Conservation (phyloP, 139 green algal species). For the Chlorella sp. region DNA sequence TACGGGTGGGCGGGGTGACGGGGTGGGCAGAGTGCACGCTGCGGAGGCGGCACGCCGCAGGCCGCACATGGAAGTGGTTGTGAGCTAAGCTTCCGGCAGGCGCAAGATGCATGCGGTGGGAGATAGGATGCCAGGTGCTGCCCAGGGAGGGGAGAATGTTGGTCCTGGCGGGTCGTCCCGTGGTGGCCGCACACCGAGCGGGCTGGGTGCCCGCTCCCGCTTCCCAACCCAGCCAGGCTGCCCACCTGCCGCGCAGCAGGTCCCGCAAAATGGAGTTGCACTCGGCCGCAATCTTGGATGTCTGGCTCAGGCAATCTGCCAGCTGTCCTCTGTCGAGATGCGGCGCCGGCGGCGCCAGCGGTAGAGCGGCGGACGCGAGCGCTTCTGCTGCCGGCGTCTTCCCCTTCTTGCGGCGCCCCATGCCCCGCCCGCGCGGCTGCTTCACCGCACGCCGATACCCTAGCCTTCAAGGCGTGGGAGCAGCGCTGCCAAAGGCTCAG, state of each 20-base stretch:
- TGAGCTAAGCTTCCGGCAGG: not conserved
- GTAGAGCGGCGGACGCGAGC: not conserved
- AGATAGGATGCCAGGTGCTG: no score
- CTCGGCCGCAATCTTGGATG: conserved; percentile 46
- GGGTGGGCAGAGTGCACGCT: no score
- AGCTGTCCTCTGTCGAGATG: conserved; percentile 23
- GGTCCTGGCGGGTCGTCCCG: no score
- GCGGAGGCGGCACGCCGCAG: no score
- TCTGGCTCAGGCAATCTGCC: conserved; percentile 36
- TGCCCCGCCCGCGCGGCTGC: not conserved
- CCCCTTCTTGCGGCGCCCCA: conserved; percentile 20
- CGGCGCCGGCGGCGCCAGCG: not conserved
- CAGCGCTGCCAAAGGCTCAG: not conserved
- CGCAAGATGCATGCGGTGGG: not conserved
- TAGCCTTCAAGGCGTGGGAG: not conserved
- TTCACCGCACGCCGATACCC: not conserved
- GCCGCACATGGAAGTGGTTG: no score
- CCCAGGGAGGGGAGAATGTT: no score
- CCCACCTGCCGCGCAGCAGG: conserved; percentile 43
- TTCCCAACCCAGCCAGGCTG: not conserved
- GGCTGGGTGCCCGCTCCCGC: no score
- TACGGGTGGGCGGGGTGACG: no score
- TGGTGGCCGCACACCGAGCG: no score
- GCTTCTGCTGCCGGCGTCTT: not conserved
- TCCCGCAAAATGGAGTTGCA: conserved; percentile 53